These are phyloP conservation scores for Jacaranda mimosifolia DNA, from an alignment of 257 asterid genomes.

Conservation along the genomic window DNA sequence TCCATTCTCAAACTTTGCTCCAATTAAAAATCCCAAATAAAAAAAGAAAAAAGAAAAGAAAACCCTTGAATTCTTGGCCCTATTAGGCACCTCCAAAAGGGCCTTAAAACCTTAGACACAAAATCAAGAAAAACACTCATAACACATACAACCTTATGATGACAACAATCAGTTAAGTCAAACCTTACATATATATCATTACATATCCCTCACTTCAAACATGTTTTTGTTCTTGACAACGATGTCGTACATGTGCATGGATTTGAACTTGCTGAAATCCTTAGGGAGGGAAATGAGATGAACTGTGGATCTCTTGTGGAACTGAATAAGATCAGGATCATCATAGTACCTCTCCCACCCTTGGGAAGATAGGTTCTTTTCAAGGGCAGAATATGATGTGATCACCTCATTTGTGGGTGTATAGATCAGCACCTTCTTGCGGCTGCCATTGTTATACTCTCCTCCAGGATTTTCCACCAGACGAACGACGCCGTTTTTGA, in stretches of 20 bases:
- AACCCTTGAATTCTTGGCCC: too few relatives aligned
- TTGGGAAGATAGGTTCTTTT: conserved; percentile 36
- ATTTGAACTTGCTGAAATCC: conserved; percentile 59
- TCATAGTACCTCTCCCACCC: conserved; percentile 63
- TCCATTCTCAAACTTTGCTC: too few relatives aligned
- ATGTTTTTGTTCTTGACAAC: conserved; percentile 61
- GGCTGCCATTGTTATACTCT: conserved; percentile 19
- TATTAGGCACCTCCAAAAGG: too few relatives aligned
- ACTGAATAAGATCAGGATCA: conserved; percentile 55
- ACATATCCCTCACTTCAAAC: conserved; percentile 53
- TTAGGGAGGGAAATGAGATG: conserved; percentile 61
- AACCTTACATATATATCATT: background rate
- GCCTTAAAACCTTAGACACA: background rate
- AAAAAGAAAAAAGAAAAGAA: background rate
- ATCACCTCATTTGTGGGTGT: conserved; percentile 46
- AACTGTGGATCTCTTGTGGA: conserved; percentile 51
- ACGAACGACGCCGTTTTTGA: conserved; percentile 59
- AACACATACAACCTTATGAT: background rate
- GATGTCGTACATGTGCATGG: conserved; percentile 64
- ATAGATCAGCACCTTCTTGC: conserved; percentile 50
- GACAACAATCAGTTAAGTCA: background rate
- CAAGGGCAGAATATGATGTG: conserved; percentile 45
- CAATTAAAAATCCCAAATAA: background rate
- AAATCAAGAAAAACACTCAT: background rate
- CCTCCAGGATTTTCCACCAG: conserved; percentile 54